Evolutionary conservation across 148 eudicot genomes (phyloP), one percentile per base, ranked within the genome.

Genomic region (Talinum fruticosum): DNA sequence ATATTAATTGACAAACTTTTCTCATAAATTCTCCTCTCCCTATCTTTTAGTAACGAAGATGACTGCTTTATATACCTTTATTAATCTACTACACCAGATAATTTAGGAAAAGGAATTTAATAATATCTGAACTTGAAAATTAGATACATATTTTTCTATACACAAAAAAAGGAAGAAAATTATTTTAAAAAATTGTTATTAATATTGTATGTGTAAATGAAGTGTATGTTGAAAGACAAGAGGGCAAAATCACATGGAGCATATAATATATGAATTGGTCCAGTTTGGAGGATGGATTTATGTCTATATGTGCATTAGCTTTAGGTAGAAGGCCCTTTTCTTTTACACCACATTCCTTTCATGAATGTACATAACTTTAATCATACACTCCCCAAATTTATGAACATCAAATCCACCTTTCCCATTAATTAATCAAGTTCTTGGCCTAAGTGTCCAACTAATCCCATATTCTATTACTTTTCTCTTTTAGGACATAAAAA

Each of bases 401-500:
- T 59, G 64, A 24, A 59, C 64, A 59, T 24, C 64, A 59, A 59
- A n/a, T 59, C 8, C 29, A 28, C 1, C 28, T 59, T 24, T 59
- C 18, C 5, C 64, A 59, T 23, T 23, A 59, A 59, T n/a, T 59
- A 59, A 59, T 23, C 6, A 57, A 10, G 29, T 59, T 59, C 12
- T 59, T 59, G 26, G 64, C n/a, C 12, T 8, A 59, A 59, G 12
- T 59, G 64, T 59, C 64, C n/a, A 59, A 59, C 64, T 59, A 59
- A 59, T 59, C 64, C 64, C 64, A 59, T 59, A n/a, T 59, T 59
- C 64, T 59, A 59, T 29, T 0, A 59, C 64, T 59, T 59, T 59
- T 59, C 64, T 59, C 64, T 24, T 59, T 59, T 16, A 23, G 28
- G 64, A 16, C 3, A 24, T 2, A 59, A 59, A n/a, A 16, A 24